Conservation (phyloP, 1,284 basidiomycete species). For the Salmacisia buchloeana region DNA sequence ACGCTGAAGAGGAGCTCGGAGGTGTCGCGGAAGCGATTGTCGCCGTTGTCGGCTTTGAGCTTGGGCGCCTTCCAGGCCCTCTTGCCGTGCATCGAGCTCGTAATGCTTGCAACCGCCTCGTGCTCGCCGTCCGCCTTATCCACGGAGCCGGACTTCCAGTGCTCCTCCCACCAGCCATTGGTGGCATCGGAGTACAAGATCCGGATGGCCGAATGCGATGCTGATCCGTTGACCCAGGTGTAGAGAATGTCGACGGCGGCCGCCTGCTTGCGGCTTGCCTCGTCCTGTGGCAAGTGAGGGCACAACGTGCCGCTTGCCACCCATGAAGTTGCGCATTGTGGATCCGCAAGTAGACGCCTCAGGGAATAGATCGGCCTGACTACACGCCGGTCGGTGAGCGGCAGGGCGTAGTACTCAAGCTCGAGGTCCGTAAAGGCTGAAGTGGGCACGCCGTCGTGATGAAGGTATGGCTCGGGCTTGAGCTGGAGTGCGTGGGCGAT, state of each 20-base stretch:
- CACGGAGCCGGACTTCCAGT: neutral
- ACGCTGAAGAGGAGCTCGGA: conserved; percentile 30
- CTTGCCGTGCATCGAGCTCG: neutral
- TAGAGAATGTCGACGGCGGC: conserved; percentile 8
- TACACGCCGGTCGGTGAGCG: neutral
- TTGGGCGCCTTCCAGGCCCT: neutral
- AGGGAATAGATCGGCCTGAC: neutral
- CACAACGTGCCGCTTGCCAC: neutral
- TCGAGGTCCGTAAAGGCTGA: neutral
- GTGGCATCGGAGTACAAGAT: neutral
- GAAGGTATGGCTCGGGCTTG: no score
- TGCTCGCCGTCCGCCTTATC: neutral
- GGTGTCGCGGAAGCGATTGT: conserved; percentile 30
- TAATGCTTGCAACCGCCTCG: neutral
- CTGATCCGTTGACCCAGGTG: conserved; percentile 15
- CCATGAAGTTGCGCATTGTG: neutral
- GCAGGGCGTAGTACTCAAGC: conserved; percentile 3
- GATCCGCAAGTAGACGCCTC: neutral
- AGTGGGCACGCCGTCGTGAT: no score
- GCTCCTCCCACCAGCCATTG: neutral
- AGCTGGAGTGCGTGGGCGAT: no score
- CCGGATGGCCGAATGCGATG: neutral
- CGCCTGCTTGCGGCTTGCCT: neutral
- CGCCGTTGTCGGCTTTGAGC: conserved; percentile 6
- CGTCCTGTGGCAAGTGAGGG: neutral